Percentiles rank a stretch among this genome's conserved stretches.
phyloP scores from a whole-genome alignment of 1,284 basidiomycete genomes.

The Ustilago curta region DNA sequence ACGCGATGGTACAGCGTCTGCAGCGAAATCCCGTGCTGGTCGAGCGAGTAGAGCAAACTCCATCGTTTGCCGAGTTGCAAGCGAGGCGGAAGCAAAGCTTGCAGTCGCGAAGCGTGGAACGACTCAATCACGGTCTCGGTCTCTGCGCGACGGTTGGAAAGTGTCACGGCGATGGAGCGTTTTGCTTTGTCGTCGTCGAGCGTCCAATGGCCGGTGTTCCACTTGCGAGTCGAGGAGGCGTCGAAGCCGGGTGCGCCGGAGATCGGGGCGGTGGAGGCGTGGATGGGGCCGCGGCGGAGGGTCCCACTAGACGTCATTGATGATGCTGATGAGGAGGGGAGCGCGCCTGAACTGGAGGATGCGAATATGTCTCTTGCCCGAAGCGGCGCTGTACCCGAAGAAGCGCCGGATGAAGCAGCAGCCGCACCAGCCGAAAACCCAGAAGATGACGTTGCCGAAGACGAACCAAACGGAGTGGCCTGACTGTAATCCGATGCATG shows the following conservation, averaged over 20 bases:
- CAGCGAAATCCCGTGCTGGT: slow-evolving; percentile 93
- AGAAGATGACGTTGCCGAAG: slow-evolving; percentile 11
- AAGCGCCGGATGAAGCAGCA: slow-evolving; percentile 6
- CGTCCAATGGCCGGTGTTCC: slow-evolving; percentile 67
- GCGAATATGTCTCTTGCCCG: slow-evolving; percentile 41
- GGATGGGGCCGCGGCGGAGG: slow-evolving; percentile 29
- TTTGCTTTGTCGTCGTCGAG: slow-evolving; percentile 40
- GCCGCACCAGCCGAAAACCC: slow-evolving; percentile 39
- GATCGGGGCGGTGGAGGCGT: slow-evolving; percentile 43
- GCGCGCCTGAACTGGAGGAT: slow-evolving; percentile 6
- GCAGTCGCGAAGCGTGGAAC: slow-evolving; percentile 61
- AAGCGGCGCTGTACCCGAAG: slow-evolving; percentile 15
- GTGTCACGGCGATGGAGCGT: slow-evolving; percentile 53
- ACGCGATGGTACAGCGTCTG: slow-evolving; percentile 76
- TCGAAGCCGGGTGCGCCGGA: slow-evolving; percentile 66
- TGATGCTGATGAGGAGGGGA: slow-evolving; percentile 1
- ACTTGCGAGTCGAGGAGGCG: slow-evolving; percentile 36
- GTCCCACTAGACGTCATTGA: slow-evolving; percentile 14
- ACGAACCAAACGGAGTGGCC: slow-evolving; percentile 32
- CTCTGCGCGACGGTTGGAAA: slow-evolving; percentile 58
- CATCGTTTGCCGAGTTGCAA: slow-evolving; percentile 82
- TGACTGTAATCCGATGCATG: slow-evolving; percentile 52
- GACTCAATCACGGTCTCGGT: slow-evolving; percentile 56
- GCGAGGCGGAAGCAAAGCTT: slow-evolving; percentile 77
- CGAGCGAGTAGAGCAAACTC: slow-evolving; percentile 89